A percentile compares a stretch with the other conserved stretches of the same genome.
Conservation (phyloP, 1,284 basidiomycete species). For the Tilletia horrida region DNA sequence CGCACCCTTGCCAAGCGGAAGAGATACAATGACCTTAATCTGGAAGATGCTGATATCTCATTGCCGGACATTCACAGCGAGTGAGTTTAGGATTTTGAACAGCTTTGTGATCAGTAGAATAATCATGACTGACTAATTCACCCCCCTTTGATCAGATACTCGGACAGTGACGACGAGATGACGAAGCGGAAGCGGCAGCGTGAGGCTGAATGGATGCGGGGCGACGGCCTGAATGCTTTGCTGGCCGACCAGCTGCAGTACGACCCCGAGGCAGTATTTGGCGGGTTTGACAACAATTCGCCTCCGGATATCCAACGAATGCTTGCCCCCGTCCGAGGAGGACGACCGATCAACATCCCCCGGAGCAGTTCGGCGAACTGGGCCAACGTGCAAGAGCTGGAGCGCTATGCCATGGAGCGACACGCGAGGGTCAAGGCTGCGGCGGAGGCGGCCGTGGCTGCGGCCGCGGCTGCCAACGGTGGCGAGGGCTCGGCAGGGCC, state of each 20-base stretch:
- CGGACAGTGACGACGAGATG: constrained; percentile 51
- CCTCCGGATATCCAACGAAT: constrained; percentile 29
- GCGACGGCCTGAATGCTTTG: constrained; percentile 39
- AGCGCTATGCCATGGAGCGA: constrained; percentile 1
- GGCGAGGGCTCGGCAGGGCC: background rate
- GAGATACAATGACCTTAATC: constrained; percentile 22
- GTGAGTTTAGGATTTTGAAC: background rate
- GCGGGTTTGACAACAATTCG: constrained; percentile 38
- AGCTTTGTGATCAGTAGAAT: background rate
- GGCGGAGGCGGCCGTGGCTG: background rate
- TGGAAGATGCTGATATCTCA: constrained; percentile 20
- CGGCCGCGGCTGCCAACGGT: background rate
- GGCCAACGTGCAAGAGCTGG: constrained; percentile 44
- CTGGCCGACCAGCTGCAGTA: constrained; percentile 41
- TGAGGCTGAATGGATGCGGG: constrained; percentile 48
- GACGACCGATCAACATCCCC: constrained; percentile 33
- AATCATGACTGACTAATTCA: background rate
- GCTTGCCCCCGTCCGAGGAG: constrained; percentile 33
- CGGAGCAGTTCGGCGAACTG: constrained; percentile 50
- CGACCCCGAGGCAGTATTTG: constrained; percentile 52
- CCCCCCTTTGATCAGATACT: constrained; percentile 28
- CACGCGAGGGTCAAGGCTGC: background rate
- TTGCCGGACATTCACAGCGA: constrained; percentile 46
- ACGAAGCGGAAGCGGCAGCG: constrained; percentile 42
- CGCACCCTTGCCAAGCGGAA: constrained; percentile 24